Base-by-base conservation (phyloP, 164 flowering plant genomes). In the Kingdonia uniflora region DNA sequence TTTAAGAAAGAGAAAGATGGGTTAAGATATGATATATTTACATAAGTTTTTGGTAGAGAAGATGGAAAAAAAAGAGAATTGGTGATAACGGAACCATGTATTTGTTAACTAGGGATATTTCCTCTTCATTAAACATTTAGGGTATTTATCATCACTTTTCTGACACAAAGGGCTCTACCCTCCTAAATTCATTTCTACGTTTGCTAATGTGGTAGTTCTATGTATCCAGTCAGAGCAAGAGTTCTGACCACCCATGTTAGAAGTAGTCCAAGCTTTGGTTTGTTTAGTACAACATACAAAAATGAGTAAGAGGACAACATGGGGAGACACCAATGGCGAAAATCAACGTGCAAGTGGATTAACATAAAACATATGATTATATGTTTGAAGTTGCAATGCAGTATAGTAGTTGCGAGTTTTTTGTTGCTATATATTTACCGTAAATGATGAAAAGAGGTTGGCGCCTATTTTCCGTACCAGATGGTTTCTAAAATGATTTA, bases 201-300 rank as follows among this genome's bases (percentile, higher is more conserved):
- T 41, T 14, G 4, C 44, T 41, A 41, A 10, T 41, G n/a, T 14
- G 4, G n/a, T 41, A 16, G 5, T 41, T 3, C 11, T 41, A 45
- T 22, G n/a, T n/a, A n/a, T 29, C 11, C 87, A 90, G 97, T 72
- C 85, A 56, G 97, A 90, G 68, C 97, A 95, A 3, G 97, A 90
- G 67, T 90, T 90, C 69, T 76, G 97, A 63, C 97, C 97, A 45
- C 97, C 95, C 0, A 90, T 90, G 97, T 90, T 95, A 0, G 97
- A 90, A 74, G 97, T 90, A 49, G 97, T 90, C 15, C 81, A 90
- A 61, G 82, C 91, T 29, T 58, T 90, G 73, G 95, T 90, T 45
- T 72, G 82, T 14, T 54, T 90, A 46, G 90, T 90, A 57, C 91
- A 86, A 64, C 82, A 87, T 52, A 81, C 95, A 37, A 89, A 85